phyloP scores from a whole-genome alignment of 352 stramenopile genomes.

The Globisporangium parvum region DNA sequence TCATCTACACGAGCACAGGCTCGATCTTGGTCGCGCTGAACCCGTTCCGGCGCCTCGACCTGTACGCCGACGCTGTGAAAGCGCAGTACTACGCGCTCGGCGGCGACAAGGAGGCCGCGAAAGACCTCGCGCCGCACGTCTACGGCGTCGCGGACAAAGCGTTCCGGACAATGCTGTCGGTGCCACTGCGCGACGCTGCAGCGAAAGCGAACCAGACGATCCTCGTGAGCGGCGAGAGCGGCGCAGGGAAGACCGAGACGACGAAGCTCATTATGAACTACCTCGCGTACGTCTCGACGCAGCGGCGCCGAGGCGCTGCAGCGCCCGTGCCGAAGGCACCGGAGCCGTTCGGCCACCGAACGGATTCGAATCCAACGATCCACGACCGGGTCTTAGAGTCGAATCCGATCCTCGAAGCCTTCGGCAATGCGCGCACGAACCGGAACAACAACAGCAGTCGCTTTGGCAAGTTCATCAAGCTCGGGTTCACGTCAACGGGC shows the following conservation, averaged over 20 bases:
- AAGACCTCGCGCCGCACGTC: slow-evolving; percentile 72
- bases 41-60: slow-evolving; percentile 61
- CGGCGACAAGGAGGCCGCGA: slow-evolving; percentile 45
- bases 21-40: slow-evolving; percentile 85
- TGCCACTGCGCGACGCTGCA: slow-evolving; percentile 13
- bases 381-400: slow-evolving; percentile 90
- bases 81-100: slow-evolving; percentile 59
- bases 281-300: slow-evolving; percentile 82
- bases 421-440: slow-evolving; percentile 94
- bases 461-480: slow-evolving; percentile 97
- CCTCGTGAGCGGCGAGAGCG: slow-evolving; percentile 93
- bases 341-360: background rate
- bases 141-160: slow-evolving; percentile 81
- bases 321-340: background rate
- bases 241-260: slow-evolving; percentile 95
- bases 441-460: slow-evolving; percentile 96
- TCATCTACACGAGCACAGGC: slow-evolving; percentile 88
- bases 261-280: slow-evolving; percentile 98
- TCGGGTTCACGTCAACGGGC: slow-evolving; percentile 78
- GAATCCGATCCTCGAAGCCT: slow-evolving; percentile 95
- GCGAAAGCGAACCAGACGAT: slow-evolving; percentile 89
- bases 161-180: slow-evolving; percentile 80
- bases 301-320: slow-evolving; percentile 9
- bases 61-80: slow-evolving; percentile 72
- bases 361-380: slow-evolving; percentile 36